Evolutionary conservation across 306 rosid species (phyloP), one percentile per base, ranked within the genome.

Genomic region (Begonia masoniana): DNA sequence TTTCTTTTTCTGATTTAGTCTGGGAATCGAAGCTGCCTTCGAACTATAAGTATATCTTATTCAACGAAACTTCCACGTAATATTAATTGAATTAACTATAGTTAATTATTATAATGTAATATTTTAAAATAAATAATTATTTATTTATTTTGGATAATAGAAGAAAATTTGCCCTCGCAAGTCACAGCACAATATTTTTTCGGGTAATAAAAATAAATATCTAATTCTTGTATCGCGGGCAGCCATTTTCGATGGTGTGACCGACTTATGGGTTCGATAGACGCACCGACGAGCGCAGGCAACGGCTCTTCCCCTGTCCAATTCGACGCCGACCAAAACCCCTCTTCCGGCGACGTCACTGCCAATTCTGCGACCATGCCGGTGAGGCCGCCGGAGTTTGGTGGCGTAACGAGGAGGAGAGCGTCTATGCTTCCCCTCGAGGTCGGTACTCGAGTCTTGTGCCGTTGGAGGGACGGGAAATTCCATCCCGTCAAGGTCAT

Each of bases 381-480:
- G 19, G 65, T 43, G 50, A 61, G 16, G 43, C 53, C 61, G 55
- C 54, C 60, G 55, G 99, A 79, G 52, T 62, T 66, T 6, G 94
- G 78, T 2, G 10, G 31, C 16, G 52, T 55, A 52, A 83, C 69
- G 81, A 86, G 42, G 75, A 78, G 92, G 53, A 68, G 78, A 66
- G 61, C 77, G 51, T 56, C 71, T 45, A 68, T 83, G 52, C 87
- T 87, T 24, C 95, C 96, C 4, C 62, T 92, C 12, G 99, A 92
- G 70, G 99, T 92, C 5, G 96, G 96, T 4, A 86, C 99, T 43
- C 84, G 88, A 54, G 99, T 92, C 58, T 58, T 92, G 89, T 92
- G 99, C 72, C 96, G 99, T 4, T 92, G 99, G 99, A 83, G 99
- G 69, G 96, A 92, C 68, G 62, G 55, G 10, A 92, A 92, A 68